phyloP scores from a whole-genome alignment of 768 basidiomycete species.

The Symmetrospora coprosmae region DNA sequence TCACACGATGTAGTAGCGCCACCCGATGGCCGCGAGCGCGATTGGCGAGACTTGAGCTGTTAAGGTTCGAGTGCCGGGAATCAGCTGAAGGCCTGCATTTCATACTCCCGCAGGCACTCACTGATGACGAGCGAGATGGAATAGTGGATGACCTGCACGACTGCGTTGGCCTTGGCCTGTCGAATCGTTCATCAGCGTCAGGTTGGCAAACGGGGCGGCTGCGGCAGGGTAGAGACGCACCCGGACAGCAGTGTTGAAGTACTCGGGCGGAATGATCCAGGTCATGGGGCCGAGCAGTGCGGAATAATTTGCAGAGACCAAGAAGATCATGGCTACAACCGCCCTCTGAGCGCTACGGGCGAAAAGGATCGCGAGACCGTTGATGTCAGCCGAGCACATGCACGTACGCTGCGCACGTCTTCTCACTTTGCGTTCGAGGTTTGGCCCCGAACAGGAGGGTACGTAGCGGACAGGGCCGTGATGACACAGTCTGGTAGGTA shows the following conservation, averaged over 20 bases:
- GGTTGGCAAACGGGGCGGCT: too few relatives aligned
- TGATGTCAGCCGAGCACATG: too few relatives aligned
- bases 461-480: constrained; percentile 4
- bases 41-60: constrained; percentile 12
- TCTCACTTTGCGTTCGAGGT: background rate
- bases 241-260: too few relatives aligned
- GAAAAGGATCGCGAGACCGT: too few relatives aligned
- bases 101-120: background rate
- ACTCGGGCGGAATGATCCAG: constrained; percentile 1
- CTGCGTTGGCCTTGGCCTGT: constrained; percentile 6
- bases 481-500: constrained; percentile 21
- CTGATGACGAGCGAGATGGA: constrained; percentile 4
- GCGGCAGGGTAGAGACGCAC: too few relatives aligned
- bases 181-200: too few relatives aligned
- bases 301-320: constrained; percentile 11
- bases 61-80: background rate
- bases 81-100: too few relatives aligned
- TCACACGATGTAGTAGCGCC: background rate
- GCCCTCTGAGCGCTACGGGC: background rate
- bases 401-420: too few relatives aligned
- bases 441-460: background rate
- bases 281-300: constrained; percentile 16
- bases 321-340: constrained; percentile 1
- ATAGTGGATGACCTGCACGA: constrained; percentile 13
- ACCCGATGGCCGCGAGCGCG: constrained; percentile 5